phyloP scores from a whole-genome alignment of 108 stramenopile genomes.

The Craspedostauros australis region DNA sequence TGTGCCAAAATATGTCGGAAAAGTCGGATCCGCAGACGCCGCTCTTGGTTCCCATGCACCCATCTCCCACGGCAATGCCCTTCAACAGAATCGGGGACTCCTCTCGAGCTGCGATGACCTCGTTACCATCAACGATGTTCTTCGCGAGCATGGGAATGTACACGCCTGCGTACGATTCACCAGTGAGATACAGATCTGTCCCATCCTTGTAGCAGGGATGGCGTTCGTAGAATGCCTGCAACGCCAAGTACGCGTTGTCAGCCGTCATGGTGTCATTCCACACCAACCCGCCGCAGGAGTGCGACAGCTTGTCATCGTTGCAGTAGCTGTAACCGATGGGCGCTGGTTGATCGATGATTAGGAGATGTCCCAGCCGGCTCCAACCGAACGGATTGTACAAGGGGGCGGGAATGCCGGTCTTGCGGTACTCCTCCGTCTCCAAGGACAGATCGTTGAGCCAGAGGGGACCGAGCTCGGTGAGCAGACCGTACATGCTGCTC shows the following conservation, averaged over 20 bases:
- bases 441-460: slow-evolving; percentile 46
- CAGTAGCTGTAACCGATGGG: slow-evolving; percentile 76
- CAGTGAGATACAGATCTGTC: slow-evolving; percentile 57
- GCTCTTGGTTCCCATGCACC: slow-evolving; percentile 69
- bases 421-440: slow-evolving; percentile 25
- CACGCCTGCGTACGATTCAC: slow-evolving; percentile 60
- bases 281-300: slow-evolving; percentile 37
- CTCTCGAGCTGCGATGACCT: not conserved
- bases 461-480: slow-evolving; percentile 64
- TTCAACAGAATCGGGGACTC: slow-evolving; percentile 16
- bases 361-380: slow-evolving; percentile 47
- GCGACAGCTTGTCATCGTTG: slow-evolving; percentile 27
- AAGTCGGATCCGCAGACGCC: slow-evolving; percentile 34
- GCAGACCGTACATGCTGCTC: slow-evolving; percentile 48
- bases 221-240: slow-evolving; percentile 56
- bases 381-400: slow-evolving; percentile 54
- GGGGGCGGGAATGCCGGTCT: slow-evolving; percentile 58
- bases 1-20: slow-evolving; percentile 34
- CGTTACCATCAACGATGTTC: slow-evolving; percentile 25
- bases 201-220: slow-evolving; percentile 47
- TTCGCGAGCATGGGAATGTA: slow-evolving; percentile 60
- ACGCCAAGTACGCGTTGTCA: slow-evolving; percentile 35
- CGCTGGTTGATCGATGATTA: slow-evolving; percentile 76
- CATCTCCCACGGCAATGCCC: slow-evolving; percentile 82
- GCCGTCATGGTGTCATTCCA: slow-evolving; percentile 70